These are phyloP conservation scores for Luffa acutangula DNA, from an alignment of 306 rosid species.

Conservation along the genomic window DNA sequence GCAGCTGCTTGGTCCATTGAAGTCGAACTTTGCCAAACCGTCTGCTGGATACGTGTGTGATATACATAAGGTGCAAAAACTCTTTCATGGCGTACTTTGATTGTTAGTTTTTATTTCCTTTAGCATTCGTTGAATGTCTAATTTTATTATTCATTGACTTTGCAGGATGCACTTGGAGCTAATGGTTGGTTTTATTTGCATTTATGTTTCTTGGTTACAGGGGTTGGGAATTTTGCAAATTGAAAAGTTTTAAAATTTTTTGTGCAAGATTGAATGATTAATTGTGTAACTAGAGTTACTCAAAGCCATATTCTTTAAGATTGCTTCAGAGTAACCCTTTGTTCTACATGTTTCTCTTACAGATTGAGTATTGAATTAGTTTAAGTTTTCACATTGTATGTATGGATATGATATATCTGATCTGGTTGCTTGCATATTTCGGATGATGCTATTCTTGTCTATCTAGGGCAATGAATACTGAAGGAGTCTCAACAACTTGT, in stretches of 20 bases:
- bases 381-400: not conserved
- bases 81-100: not conserved
- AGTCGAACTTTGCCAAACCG: slow-evolving; percentile 10
- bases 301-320: not conserved
- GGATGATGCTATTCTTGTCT: not conserved
- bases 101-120: slow-evolving; percentile 3
- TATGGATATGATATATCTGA: not conserved
- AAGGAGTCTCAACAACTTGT: not conserved
- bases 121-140: not conserved
- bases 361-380: not conserved
- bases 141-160: slow-evolving; percentile 6
- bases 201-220: not conserved
- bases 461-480: not conserved
- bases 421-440: not conserved
- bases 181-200: slow-evolving; percentile 30
- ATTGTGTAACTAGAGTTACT: not conserved
- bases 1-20: slow-evolving; percentile 23
- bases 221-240: not conserved
- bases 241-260: not conserved
- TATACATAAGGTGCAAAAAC: slow-evolving; percentile 25
- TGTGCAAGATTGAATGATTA: not conserved
- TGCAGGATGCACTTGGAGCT: slow-evolving; percentile 40
- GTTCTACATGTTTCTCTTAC: not conserved
- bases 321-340: not conserved
- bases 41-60: slow-evolving; percentile 6